A percentile compares a stretch with the other conserved stretches of the same genome.
These are phyloP conservation scores for Blastocystis sp. DNA, from an alignment of 352 stramenopile genomes.

Conservation along the genomic window DNA sequence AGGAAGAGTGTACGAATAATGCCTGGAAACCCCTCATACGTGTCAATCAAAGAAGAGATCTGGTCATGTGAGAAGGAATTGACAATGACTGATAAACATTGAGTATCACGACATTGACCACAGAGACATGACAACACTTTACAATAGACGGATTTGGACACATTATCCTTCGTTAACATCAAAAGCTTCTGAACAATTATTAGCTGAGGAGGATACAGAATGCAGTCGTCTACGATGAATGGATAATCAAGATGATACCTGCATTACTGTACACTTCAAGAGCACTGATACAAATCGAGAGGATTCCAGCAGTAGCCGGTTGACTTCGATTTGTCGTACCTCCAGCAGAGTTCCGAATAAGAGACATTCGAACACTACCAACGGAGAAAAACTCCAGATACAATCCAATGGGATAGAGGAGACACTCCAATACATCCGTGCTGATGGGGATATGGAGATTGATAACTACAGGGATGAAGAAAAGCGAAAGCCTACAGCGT, in stretches of 20 bases:
- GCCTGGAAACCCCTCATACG: background rate
- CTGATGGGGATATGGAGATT: background rate
- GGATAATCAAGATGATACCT: background rate
- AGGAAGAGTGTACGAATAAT: conserved; percentile 41
- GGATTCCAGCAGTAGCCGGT: background rate
- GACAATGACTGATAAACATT: background rate
- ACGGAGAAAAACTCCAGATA: background rate
- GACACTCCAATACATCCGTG: background rate
- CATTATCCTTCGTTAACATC: background rate
- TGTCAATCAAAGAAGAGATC: background rate
- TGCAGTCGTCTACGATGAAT: conserved; percentile 12
- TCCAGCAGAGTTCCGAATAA: background rate
- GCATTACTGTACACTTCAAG: conserved; percentile 57
- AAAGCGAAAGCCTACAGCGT: background rate
- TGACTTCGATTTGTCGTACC: background rate
- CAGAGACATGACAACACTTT: conserved; percentile 8
- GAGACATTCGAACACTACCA: background rate
- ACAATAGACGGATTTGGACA: background rate
- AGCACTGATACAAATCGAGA: background rate
- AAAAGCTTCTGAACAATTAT: background rate
- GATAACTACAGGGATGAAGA: background rate
- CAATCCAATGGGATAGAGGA: conserved; percentile 1
- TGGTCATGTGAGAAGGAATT: background rate
- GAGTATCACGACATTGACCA: background rate
- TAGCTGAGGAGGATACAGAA: background rate